Evolutionary conservation across 768 basidiomycete genomes (phyloP), one percentile per base, ranked within the genome.

Genomic region (Leccinum aurantiacum): DNA sequence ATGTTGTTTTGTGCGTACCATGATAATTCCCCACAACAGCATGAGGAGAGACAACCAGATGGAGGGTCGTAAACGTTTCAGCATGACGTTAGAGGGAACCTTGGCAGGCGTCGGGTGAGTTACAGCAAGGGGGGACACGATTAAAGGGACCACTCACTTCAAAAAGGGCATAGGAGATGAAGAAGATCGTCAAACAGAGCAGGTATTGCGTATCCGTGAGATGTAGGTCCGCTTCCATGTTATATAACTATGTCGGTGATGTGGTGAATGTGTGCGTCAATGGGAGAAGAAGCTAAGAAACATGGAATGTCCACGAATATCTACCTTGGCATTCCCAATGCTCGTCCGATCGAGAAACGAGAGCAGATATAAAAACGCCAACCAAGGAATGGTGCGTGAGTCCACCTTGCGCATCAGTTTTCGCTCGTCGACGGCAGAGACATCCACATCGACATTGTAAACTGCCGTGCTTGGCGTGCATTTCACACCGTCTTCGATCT

Each of bases 31-130:
- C 88, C 89, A 90, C 17, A 83, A 64, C 3, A 89, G 62, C 90
- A 93, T 91, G 55, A 91, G 77, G 27, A 79, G 60, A 6, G 88
- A 88, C 4, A 93, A 75, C 90, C 90, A 92, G 35, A 93, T 71
- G 3, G 89, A 90, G 0, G 90, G 91, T 1, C 89, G 80, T 31
- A 90, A 77, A 35, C 88, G 83, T 68, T 90, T 90, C 57, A 90
- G 74, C 69, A 89, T 84, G 3, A 89, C 73, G 61, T 90, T 90
- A 14, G 86, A 88, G 3, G 90, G 90, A 29, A 90, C 82, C 80
- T 81, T 19, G 13, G 1, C 25, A 15, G 7, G 15, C 27, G 11
- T 25, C 37, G 14, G 4, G 22, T 33, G 11, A 55, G n/a, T 24
- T 29, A 19, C 41, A 46, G 25, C 11, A 19, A 15, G 35, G 17